Conservation (phyloP, 768 basidiomycete species). For the Hericium alpestre region DNA sequence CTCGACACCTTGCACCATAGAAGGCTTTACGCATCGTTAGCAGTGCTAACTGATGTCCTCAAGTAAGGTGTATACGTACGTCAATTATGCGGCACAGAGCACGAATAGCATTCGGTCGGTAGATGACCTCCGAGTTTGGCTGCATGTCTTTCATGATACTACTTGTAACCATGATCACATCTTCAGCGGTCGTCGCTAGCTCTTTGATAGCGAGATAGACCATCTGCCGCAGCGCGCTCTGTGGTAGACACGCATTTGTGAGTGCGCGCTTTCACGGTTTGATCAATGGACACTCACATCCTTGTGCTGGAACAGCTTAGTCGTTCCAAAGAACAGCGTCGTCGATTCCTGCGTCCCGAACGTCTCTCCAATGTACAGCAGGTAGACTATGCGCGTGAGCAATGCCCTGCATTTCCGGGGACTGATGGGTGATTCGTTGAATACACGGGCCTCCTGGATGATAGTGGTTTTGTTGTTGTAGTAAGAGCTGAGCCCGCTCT, state of each 20-base stretch:
- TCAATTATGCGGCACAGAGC: constrained; percentile 95
- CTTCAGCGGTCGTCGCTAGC: constrained; percentile 87
- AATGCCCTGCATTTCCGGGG: constrained; percentile 94
- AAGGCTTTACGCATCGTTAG: constrained; percentile 48
- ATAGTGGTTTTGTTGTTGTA: constrained; percentile 97
- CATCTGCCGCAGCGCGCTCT: constrained; percentile 94
- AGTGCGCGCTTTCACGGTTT: not conserved
- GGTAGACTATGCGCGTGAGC: constrained; percentile 91
- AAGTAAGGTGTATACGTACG: constrained; percentile 39
- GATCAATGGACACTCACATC: constrained; percentile 55
- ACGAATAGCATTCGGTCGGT: constrained; percentile 94
- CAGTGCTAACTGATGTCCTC: constrained; percentile 1
- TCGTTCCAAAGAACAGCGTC: constrained; percentile 95
- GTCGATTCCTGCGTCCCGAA: constrained; percentile 95
- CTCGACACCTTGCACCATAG: constrained; percentile 98
- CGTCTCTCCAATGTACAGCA: constrained; percentile 92
- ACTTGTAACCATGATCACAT: constrained; percentile 98
- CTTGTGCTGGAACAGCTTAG: constrained; percentile 98
- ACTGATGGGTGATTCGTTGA: constrained; percentile 98
- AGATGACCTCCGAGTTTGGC: constrained; percentile 95
- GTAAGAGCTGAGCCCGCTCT: constrained; percentile 82
- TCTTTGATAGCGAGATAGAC: constrained; percentile 99
- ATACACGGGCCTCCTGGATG: constrained; percentile 95
- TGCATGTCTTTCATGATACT: constrained; percentile 99
- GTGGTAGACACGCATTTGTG: constrained; percentile 1